Evolutionary conservation across 2,329 filamentous ascomycete genomes (phyloP).

Genomic region (Chaetomiaceae sp.): DNA sequence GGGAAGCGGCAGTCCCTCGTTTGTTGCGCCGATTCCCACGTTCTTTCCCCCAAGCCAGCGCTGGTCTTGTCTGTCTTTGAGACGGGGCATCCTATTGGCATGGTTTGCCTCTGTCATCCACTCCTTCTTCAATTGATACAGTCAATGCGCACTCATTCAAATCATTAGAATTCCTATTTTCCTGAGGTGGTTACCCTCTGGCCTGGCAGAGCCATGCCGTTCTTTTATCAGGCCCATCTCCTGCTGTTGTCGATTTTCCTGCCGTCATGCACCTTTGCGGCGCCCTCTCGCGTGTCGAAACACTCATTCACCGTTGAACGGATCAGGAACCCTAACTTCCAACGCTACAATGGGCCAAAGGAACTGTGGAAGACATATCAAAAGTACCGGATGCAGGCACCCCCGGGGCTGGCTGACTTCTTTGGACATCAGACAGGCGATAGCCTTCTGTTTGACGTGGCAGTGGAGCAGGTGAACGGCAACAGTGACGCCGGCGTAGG

Average conservation of each 20-base stretch:
- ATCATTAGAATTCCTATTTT: no score
- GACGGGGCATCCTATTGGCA: no score
- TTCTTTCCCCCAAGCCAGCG: no score
- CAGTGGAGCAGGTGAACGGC: background rate
- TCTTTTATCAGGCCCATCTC: constrained; percentile 13
- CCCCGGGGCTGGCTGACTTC: constrained; percentile 36
- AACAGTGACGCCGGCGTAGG: constrained; percentile 36
- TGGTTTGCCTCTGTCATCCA: background rate
- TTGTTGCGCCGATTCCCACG: no score
- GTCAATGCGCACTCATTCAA: no score
- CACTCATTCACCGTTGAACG: constrained; percentile 58
- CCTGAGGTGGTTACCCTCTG: background rate
- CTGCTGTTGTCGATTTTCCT: constrained; percentile 40
- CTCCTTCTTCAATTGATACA: no score
- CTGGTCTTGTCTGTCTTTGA: background rate
- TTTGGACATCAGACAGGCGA: constrained; percentile 14
- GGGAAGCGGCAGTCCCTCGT: no score
- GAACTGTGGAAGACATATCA: constrained; percentile 60
- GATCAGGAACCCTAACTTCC: constrained; percentile 48
- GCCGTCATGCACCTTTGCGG: constrained; percentile 41
- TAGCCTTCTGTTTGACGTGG: no score
- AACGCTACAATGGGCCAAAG: constrained; percentile 48
- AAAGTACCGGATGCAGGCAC: constrained; percentile 57
- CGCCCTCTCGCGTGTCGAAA: constrained; percentile 40
- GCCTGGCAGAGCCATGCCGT: background rate